Evolutionary conservation across 2,329 filamentous ascomycete species (phyloP).

Genomic region (Thielaviopsis populi): DNA sequence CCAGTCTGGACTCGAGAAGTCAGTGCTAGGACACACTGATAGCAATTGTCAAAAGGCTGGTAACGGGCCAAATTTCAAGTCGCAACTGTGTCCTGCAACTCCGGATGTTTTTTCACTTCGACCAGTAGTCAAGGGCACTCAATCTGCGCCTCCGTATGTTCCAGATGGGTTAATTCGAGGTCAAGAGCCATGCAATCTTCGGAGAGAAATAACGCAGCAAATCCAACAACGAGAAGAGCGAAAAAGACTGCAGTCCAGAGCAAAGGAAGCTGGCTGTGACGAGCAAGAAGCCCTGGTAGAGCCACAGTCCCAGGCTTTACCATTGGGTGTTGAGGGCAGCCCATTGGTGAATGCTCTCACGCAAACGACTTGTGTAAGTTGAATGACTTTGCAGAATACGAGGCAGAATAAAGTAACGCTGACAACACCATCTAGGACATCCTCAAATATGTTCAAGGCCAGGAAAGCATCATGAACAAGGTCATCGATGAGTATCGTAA

Average conservation of each 20-base stretch:
- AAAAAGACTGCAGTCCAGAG: background rate
- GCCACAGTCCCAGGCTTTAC: background rate
- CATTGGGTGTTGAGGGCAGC: background rate
- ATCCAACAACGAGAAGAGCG: conserved; percentile 8
- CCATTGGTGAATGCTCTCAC: conserved; percentile 4
- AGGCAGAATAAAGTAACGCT: background rate
- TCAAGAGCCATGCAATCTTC: background rate
- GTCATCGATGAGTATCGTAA: conserved; percentile 11
- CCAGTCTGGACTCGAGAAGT: too few relatives aligned
- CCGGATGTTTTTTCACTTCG: background rate
- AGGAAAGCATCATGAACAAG: conserved; percentile 3
- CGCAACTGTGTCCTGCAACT: background rate
- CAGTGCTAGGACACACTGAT: background rate
- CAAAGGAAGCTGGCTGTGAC: background rate
- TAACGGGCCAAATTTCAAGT: background rate
- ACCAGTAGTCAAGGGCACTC: background rate
- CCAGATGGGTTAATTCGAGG: background rate
- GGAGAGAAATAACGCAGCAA: conserved; percentile 5
- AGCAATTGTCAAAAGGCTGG: background rate
- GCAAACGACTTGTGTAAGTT: conserved; percentile 13
- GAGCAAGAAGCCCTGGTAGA: background rate
- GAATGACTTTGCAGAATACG: background rate
- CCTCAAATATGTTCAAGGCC: conserved; percentile 9
- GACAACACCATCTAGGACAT: conserved; percentile 6
- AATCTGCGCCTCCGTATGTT: background rate